These are phyloP conservation scores for Yamadazyma scolyti DNA, from an alignment of 805 yeast species.

Conservation along the genomic window DNA sequence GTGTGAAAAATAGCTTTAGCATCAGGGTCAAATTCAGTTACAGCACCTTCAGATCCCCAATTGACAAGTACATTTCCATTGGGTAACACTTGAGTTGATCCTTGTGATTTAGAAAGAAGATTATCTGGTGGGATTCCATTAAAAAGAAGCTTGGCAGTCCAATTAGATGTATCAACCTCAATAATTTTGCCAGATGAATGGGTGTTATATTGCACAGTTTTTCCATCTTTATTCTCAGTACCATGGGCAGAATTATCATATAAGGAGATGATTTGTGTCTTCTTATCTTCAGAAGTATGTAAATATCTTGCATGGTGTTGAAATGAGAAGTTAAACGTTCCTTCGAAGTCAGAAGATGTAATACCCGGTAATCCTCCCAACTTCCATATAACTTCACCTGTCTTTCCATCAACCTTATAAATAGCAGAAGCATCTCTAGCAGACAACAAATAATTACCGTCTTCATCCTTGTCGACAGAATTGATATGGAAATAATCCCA, in stretches of 20 bases:
- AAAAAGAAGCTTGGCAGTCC: slow-evolving; percentile 22
- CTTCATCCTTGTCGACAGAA: slow-evolving; percentile 32
- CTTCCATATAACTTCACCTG: slow-evolving; percentile 34
- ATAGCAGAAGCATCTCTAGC: slow-evolving; percentile 32
- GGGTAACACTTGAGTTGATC: slow-evolving; percentile 27
- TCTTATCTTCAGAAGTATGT: slow-evolving; percentile 15
- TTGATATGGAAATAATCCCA: slow-evolving; percentile 41
- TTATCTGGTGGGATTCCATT: slow-evolving; percentile 20
- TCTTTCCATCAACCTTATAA: slow-evolving; percentile 30
- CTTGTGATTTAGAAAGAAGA: slow-evolving; percentile 26
- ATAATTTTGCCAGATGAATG: slow-evolving; percentile 31
- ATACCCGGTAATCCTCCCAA: slow-evolving; percentile 23
- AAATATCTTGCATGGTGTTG: slow-evolving; percentile 36
- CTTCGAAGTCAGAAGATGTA: slow-evolving; percentile 14
- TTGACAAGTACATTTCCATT: slow-evolving; percentile 31
- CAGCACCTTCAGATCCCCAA: slow-evolving; percentile 38
- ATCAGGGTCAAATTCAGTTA: slow-evolving; percentile 27
- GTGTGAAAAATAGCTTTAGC: slow-evolving; percentile 30
- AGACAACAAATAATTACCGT: slow-evolving; percentile 31
- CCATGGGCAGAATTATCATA: slow-evolving; percentile 38
- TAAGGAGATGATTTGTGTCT: slow-evolving; percentile 28
- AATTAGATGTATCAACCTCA: slow-evolving; percentile 23
- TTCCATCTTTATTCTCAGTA: slow-evolving; percentile 25
- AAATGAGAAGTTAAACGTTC: slow-evolving; percentile 25
- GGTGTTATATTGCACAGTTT: slow-evolving; percentile 15